Evolutionary conservation across 129 eudicot species (phyloP), one percentile per base, ranked within the genome.

Genomic region (Escallonia rubra): DNA sequence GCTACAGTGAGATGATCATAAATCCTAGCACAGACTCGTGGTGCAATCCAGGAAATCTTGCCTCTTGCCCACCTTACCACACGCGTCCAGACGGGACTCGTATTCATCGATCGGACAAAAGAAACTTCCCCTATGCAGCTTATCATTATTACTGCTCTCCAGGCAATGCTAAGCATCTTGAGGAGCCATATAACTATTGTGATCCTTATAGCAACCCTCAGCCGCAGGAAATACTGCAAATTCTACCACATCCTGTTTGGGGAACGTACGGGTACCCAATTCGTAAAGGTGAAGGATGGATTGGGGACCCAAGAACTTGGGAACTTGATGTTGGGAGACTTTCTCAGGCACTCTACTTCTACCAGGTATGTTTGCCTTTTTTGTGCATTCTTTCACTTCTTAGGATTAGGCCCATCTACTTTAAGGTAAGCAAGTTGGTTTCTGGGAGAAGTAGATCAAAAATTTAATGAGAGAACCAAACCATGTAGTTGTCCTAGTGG

Each of bases 141-240:
- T 82, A 82, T 48, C 87, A 82, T 56, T 46, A 78, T 4, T 80
- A 80, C 39, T 80, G 85, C 51, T 72, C 81, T 15, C 85, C 85
- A 3, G 85, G 85, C 23, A 80, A 80, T 76, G 81, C 74, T 2
- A 41, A 66, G 12, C 66, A 75, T 63, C 67, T 72, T 0, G 85
- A 80, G 53, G 71, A 75, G 63, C 85, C 85, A 6, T 61, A 66
- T 52, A 72, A 59, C 43, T 43, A 55, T 4, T 80, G 85, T 63
- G 85, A 80, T 61, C 81, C 85, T 1, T 80, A 69, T 61, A 80
- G 85, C 73, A 80, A 80, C 12, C 85, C 85, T 41, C 85, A 80
- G 61, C 78, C 85, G 16, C 85, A 80, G 66, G 85, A 80, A 38
- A 61, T 80, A n/a, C 68, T 80, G 46, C 85, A 80, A 45, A 76